phyloP scores from a whole-genome alignment of 768 basidiomycete species.

The Paxillus involutus region DNA sequence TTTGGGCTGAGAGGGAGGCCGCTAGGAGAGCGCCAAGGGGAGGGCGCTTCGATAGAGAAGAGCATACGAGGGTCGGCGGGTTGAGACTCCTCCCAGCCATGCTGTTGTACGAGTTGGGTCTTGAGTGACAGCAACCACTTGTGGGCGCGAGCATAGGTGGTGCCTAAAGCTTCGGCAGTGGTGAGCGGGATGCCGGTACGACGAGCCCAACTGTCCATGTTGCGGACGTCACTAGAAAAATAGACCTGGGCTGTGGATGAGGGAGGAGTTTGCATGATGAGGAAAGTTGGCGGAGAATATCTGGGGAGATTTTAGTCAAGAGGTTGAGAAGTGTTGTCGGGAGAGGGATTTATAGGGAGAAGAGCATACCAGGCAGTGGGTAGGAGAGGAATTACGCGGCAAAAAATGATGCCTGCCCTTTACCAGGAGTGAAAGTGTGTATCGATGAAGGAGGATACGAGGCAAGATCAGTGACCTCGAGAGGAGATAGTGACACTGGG shows the following conservation, averaged over 20 bases:
- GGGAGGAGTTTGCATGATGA: conserved; percentile 31
- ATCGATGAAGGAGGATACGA: conserved; percentile 12
- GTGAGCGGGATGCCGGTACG: conserved; percentile 80
- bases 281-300: background rate
- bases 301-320: background rate
- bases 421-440: conserved; percentile 26
- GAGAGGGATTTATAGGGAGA: conserved; percentile 26
- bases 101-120: conserved; percentile 59
- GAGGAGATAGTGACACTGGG: conserved; percentile 27
- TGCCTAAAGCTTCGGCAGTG: conserved; percentile 78
- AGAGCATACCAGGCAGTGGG: conserved; percentile 18
- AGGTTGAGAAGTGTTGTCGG: background rate
- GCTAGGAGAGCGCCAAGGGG: conserved; percentile 74
- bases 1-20: conserved; percentile 78
- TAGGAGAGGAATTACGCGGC: background rate
- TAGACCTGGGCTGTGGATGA: conserved; percentile 59
- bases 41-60: conserved; percentile 75
- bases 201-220: conserved; percentile 82
- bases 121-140: conserved; percentile 70
- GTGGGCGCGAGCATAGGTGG: conserved; percentile 79
- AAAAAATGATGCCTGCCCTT: conserved; percentile 26
- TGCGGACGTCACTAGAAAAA: conserved; percentile 76
- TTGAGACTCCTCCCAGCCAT: conserved; percentile 67
- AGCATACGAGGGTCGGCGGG: conserved; percentile 69
- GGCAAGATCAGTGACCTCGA: conserved; percentile 21